Base-by-base conservation (phyloP, 352 stramenopile species). In the Phytopythium ostracodes region DNA sequence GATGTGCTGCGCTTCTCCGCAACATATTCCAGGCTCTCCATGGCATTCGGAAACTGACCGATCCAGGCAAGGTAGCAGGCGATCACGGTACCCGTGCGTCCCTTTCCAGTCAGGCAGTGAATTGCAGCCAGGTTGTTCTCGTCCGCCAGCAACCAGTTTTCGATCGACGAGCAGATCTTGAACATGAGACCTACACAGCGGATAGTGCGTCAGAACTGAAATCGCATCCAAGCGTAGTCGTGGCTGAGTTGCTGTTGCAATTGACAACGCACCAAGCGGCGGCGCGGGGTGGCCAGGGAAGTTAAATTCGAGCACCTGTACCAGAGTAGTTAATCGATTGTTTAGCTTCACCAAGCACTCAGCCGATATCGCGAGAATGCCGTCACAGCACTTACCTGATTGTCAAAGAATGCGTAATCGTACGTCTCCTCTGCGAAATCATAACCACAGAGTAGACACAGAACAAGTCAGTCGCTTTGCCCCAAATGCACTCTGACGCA, bases 1-100 rank as follows among this genome's bases (percentile, higher is more conserved):
- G 76, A 83, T n/a, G 77, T 77, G 33, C 91, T 71, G 22, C 96
- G 71, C 65, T 97, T 88, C 59, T 95, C 76, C 0, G 92, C 91
- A 27, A 99, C 96, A 67, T 96, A 98, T 46, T 97, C 81, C 53
- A 99, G 73, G 14, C 92, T 94, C 64, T 96, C 77, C 73, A 98
- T 91, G 6, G 96, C 90, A 61, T 91, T 97, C 36, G 96, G 76
- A 61, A 94, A 96, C 52, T 84, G 73, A 0, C 96, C 95, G 33
- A 97, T 88, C 97, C 97, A 99, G 42, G 92, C 96, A 63, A 99
- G 81, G 66, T 98, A 98, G 59, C 94, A 98, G 1, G 96, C 94
- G 17, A 98, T 79, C 14, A 99, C 94, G 0, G 93, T 98, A 25
- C 82, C 88, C 6, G 96, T 99, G 27, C 96, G 79, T 0, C 97